Evolutionary conservation across 2,329 filamentous ascomycete species (phyloP), one percentile per base, ranked within the genome.

Genomic region (Fusarium udum): DNA sequence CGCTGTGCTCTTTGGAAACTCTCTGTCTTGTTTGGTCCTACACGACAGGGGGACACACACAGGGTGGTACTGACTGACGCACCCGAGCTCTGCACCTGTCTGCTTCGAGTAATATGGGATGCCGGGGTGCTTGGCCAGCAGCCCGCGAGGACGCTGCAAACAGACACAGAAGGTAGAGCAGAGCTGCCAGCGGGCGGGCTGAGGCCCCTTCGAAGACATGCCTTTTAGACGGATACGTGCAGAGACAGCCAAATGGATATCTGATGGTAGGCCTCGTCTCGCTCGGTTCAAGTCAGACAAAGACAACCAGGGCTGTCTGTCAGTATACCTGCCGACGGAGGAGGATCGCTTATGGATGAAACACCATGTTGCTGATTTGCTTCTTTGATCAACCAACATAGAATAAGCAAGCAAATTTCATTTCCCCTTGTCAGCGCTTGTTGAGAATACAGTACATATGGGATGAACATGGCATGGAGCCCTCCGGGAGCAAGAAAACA

Each of bases 41-140:
- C 53, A 28, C 24, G n/a, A 57, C 53, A 46, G 40, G 55, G 55
- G 55, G 26, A 37, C 37, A 65, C 66, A 61, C 53, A 56, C 58
- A 39, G 62, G 64, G 75, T 77, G 64, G 75, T 65, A 77, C 73
- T 77, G 59, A 71, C 56, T 75, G 58, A 69, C 57, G 55, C 65
- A 72, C 59, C 45, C 43, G 39, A 46, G 64, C 42, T 39, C 76
- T 78, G 76, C 76, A 78, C 51, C 68, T 58, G 69, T 72, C 76
- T 75, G 28, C 64, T 75, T 78, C 63, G 53, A 76, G 76, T 64
- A 77, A 75, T 74, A 56, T 60, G 53, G 26, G 48, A 55, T 52
- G 59, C 65, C 51, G 67, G 67, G 73, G 75, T 64, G n/a, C 51
- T 65, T 34, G 56, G 71, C 67, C 59, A 72, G 67, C 53, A 71